phyloP scores from a whole-genome alignment of 2,329 filamentous ascomycete genomes.

The Verticillium nubilum region DNA sequence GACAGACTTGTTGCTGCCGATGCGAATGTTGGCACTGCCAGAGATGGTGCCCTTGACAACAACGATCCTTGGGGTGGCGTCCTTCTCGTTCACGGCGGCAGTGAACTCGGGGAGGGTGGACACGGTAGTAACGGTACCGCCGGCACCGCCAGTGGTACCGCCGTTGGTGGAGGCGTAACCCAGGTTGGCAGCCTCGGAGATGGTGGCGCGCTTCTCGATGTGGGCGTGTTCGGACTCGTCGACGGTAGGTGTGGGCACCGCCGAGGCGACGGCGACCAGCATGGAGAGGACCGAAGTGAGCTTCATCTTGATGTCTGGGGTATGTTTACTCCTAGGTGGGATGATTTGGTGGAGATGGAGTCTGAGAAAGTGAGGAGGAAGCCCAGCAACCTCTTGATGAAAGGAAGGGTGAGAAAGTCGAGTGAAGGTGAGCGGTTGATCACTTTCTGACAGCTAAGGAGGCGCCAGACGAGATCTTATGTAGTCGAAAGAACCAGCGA shows the following conservation, averaged over 20 bases:
- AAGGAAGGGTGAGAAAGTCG: background rate
- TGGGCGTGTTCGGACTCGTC: constrained; percentile 5
- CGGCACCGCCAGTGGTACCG: constrained; percentile 38
- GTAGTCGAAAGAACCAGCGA: background rate
- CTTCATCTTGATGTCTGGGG: constrained; percentile 5
- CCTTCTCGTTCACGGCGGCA: constrained; percentile 28
- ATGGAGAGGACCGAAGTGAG: constrained; percentile 5
- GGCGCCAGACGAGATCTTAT: background rate
- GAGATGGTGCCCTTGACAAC: constrained; percentile 31
- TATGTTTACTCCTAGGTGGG: background rate
- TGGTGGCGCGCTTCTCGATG: constrained; percentile 12
- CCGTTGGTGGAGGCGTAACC: constrained; percentile 41
- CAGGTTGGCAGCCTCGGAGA: constrained; percentile 18
- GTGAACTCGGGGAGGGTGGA: constrained; percentile 34
- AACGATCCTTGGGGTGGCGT: constrained; percentile 37
- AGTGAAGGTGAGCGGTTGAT: background rate
- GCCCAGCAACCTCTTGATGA: background rate
- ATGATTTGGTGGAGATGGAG: background rate
- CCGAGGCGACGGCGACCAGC: constrained; percentile 6
- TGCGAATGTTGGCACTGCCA: constrained; percentile 26
- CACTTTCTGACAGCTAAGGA: background rate
- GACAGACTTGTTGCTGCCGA: constrained; percentile 38
- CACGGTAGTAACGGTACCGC: constrained; percentile 37
- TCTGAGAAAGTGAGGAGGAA: background rate
- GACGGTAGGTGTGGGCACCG: constrained; percentile 12